Evolutionary conservation across 2,329 filamentous ascomycete species (phyloP), one percentile per base, ranked within the genome.

Genomic region (Leptosphaerulina australis): DNA sequence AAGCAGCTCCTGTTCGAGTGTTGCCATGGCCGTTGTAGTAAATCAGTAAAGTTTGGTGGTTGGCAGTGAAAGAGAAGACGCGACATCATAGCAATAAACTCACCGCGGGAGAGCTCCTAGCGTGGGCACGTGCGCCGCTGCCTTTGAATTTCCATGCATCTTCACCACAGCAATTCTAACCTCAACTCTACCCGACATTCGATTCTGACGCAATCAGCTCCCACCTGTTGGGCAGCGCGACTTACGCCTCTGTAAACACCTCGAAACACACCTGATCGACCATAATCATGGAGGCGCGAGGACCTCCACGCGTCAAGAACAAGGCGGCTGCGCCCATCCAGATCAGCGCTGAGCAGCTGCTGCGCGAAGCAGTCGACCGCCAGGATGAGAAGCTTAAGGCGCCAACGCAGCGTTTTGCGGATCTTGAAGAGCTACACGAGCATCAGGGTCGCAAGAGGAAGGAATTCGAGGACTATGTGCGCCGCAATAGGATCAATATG

Each of bases 401-500:
- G 40, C 94, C 94, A 1, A 96, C 92, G 12, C 92, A 97, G 75
- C 88, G 92, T 34, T 97, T 99, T 66, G 90, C 90, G 60, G 94
- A 99, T 66, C 84, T 99, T 64, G 94, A 99, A 78, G 94, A 99
- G 79, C 85, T 99, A 37, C 93, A 97, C 78, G 94, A 97, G 76
- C 96, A 90, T 75, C 94, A 99, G 75, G 93, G 92, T 45, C 85
- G 94, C 58, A 97, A 97, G 78, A 83, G 94, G 62, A 94, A 92
- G 74, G 94, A 96, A 68, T 99, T 96, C 64, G 94, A 99, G 76
- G 90, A 96, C 79, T 97, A 97, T 87, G 90, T 97, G 53, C 87
- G 91, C 58, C 88, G 94, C 58, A 97, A 97, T 71, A 80, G 93
- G 68, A 83, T 97, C 71, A 96, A 95, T 69, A 91, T 97, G 82